Evolutionary conservation across 805 yeast genomes (phyloP), one percentile per base, ranked within the genome.

Genomic region (Yarrowia deformans): DNA sequence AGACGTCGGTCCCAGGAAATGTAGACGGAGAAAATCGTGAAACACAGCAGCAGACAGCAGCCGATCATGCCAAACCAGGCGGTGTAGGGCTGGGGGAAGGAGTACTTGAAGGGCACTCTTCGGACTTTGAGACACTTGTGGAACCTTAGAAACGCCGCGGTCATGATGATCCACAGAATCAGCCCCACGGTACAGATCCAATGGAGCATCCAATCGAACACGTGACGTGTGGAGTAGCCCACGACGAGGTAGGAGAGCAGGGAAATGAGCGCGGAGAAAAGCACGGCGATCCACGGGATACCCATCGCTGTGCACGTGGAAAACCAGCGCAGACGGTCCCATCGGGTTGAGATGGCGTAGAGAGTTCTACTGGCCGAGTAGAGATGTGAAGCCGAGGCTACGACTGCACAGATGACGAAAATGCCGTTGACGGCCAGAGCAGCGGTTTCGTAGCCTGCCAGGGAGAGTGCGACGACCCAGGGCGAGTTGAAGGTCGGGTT

Each of bases 131-230:
- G 77, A 0, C 90, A 93, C 71, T 82, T 85, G 76, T 84, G 87
- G 74, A 89, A 89, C 67, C 93, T 78, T 46, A 89, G 75, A 74
- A 83, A 90, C 2, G 91, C 82, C 18, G 87, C 75, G 72, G 90
- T 87, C 84, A 89, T 85, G 6, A 91, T 90, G 72, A 83, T 79
- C 97, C 97, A 92, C 52, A 90, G 91, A 43, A 92, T 78, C 67
- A 91, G 84, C 0, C 93, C 93, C 0, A 93, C 84, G 0, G 93
- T 86, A 2, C 93, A 87, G 67, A 90, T 84, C 43, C 90, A 82
- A 72, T 87, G 87, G 8, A 90, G 84, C 70, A 90, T 79, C 73
- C 88, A 85, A 70, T 86, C 89, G 72, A 91, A 90, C 6, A 89
- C 89, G 16, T 80, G 77, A 16, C 89, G 84, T 0, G 93, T 87